Conservation (phyloP, 352 stramenopile genomes). For the Thalassiosira gravida region DNA sequence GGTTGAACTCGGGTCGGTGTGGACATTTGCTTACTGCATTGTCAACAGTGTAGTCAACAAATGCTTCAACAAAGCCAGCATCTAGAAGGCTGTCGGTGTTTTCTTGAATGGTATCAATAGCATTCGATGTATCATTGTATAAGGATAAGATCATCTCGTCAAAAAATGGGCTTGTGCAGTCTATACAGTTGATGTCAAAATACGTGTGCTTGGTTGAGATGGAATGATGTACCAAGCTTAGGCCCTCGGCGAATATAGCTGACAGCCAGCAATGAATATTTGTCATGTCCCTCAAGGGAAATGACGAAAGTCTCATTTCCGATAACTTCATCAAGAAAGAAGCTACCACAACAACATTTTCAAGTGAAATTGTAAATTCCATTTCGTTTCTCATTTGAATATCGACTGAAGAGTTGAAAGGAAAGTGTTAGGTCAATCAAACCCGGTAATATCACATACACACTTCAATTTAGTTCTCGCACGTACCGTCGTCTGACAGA, state of each 20-base stretch:
- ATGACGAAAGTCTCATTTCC: slow-evolving; percentile 34
- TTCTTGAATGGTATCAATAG: slow-evolving; percentile 20
- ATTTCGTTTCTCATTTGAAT: slow-evolving; percentile 54
- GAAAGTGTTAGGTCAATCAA: too few species aligned
- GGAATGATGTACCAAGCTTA: slow-evolving; percentile 25
- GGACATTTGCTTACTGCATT: slow-evolving; percentile 45
- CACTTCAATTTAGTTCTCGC: too few species aligned
- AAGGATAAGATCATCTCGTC: slow-evolving; percentile 52
- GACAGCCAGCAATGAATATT: slow-evolving; percentile 55
- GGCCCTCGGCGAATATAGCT: slow-evolving; percentile 17
- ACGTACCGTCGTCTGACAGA: slow-evolving; percentile 43
- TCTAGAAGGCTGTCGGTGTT: slow-evolving; percentile 34
- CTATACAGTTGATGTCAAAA: slow-evolving; percentile 36
- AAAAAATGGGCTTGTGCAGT: slow-evolving; percentile 52
- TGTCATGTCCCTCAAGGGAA: slow-evolving; percentile 42
- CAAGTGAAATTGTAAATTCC: slow-evolving; percentile 20
- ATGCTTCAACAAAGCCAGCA: slow-evolving; percentile 27
- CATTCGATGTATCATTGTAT: slow-evolving; percentile 34
- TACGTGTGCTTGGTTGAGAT: neutral
- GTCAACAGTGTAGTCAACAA: slow-evolving; percentile 28
- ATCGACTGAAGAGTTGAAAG: too few species aligned
- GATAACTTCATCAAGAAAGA: slow-evolving; percentile 33
- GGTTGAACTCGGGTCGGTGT: slow-evolving; percentile 41
- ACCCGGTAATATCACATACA: too few species aligned
- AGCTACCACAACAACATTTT: slow-evolving; percentile 33